A percentile compares a stretch with the other conserved stretches of the same genome.
Conservation (phyloP, 108 stramenopile species). For the Skeletonema grethae region DNA sequence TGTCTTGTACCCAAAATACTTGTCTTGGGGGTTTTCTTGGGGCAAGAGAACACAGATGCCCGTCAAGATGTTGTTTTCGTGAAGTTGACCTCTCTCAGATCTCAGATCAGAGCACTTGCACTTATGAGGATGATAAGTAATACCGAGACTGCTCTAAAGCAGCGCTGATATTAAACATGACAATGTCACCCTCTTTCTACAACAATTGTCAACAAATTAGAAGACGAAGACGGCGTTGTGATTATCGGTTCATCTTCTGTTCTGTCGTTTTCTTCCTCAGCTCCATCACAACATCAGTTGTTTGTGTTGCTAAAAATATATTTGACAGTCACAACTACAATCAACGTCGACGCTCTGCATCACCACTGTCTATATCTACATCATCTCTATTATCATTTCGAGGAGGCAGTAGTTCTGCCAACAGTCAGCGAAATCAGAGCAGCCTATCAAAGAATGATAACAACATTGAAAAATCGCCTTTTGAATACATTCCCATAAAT, state of each 20-base stretch:
- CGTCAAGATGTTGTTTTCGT: too few relatives aligned
- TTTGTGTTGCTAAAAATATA: neutral
- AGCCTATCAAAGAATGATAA: neutral
- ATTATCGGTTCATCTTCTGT: neutral
- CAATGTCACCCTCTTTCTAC: neutral
- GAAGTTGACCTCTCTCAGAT: too few relatives aligned
- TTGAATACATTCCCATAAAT: conserved; percentile 55
- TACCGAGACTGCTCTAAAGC: neutral
- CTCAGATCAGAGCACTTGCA: too few relatives aligned
- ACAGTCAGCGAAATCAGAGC: neutral
- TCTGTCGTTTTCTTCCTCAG: neutral
- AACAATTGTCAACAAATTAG: neutral
- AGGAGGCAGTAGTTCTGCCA: neutral
- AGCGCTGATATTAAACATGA: neutral
- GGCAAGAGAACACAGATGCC: neutral
- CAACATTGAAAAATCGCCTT: conserved; percentile 17
- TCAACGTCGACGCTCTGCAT: neutral
- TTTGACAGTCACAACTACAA: neutral
- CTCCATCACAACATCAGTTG: neutral
- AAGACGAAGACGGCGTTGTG: neutral
- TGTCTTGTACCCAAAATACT: neutral
- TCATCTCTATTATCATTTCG: neutral
- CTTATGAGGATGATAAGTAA: too few relatives aligned
- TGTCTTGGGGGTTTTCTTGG: neutral
- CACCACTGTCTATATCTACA: neutral